Evolutionary conservation across 257 asterid species (phyloP).

Genomic region (Ilex asprella): DNA sequence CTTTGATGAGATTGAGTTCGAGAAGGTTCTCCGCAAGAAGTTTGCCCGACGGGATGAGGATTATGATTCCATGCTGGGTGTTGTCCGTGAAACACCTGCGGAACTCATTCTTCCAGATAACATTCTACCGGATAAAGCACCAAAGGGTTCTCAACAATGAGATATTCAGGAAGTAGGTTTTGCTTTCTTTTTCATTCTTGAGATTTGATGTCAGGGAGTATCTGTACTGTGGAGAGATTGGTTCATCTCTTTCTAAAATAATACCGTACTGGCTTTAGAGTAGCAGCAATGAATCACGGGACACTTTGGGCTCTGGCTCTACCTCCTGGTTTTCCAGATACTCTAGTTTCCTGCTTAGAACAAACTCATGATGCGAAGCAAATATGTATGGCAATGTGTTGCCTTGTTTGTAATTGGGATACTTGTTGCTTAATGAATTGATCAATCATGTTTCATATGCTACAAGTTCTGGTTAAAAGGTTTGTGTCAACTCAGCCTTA

Average conservation of each 20-base stretch:
- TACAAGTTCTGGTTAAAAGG: too few relatives aligned
- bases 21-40: constrained; percentile 69
- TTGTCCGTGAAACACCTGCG: constrained; percentile 71
- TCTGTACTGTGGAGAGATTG: constrained; percentile 5
- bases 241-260: constrained; percentile 3
- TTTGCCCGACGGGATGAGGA: constrained; percentile 68
- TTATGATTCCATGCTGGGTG: constrained; percentile 74
- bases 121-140: constrained; percentile 58
- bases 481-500: too few relatives aligned
- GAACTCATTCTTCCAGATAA: constrained; percentile 76
- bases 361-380: too few relatives aligned
- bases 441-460: too few relatives aligned
- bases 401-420: too few relatives aligned
- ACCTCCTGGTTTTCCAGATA: neutral
- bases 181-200: constrained; percentile 8
- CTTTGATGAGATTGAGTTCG: constrained; percentile 72
- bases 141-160: constrained; percentile 46
- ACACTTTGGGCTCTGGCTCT: neutral
- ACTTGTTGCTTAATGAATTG: too few relatives aligned
- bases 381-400: too few relatives aligned
- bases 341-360: neutral
- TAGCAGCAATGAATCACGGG: neutral
- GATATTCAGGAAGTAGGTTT: constrained; percentile 8
- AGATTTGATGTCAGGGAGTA: constrained; percentile 8
- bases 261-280: constrained; percentile 12